Percentiles rank a stretch among this genome's conserved stretches.
phyloP scores from a whole-genome alignment of 768 basidiomycete genomes.

The Pleurotus eryngii region DNA sequence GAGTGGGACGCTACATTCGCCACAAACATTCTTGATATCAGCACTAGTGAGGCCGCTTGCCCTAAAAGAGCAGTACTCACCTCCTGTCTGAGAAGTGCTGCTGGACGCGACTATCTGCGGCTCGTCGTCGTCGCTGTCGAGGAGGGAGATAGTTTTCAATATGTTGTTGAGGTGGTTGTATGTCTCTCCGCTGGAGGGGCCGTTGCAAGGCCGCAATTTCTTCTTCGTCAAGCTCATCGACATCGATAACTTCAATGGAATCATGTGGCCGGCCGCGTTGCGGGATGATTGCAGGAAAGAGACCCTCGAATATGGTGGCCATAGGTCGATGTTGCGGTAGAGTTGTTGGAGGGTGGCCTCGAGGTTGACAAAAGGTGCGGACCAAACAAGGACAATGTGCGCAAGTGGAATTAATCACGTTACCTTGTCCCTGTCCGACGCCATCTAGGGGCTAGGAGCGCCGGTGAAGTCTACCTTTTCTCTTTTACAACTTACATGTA shows the following conservation, averaged over 20 bases:
- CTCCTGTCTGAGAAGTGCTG: constrained; percentile 2
- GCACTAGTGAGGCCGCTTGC: background rate
- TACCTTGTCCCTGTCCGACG: too few relatives aligned
- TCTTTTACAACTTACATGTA: too few relatives aligned
- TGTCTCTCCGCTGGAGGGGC: constrained; percentile 5
- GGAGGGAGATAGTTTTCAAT: constrained; percentile 30
- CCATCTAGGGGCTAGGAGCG: too few relatives aligned
- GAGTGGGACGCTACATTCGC: constrained; percentile 14
- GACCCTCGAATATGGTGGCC: background rate
- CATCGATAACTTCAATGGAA: constrained; percentile 40
- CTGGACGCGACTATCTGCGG: constrained; percentile 15
- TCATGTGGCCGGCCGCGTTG: background rate
- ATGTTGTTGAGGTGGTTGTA: background rate
- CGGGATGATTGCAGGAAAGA: background rate
- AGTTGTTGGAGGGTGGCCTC: too few relatives aligned
- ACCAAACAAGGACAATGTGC: too few relatives aligned
- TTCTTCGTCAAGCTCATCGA: constrained; percentile 33
- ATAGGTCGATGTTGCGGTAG: background rate
- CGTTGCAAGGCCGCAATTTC: background rate
- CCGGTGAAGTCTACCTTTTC: background rate
- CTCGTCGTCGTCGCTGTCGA: constrained; percentile 39
- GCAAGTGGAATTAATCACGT: too few relatives aligned
- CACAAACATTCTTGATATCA: background rate
- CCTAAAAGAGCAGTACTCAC: constrained; percentile 6
- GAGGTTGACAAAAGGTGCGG: too few relatives aligned